Percentiles rank a stretch among this genome's conserved stretches.
These are phyloP conservation scores for Colletotrichum viniferum DNA, from an alignment of 2,329 filamentous ascomycete genomes.

Conservation along the genomic window DNA sequence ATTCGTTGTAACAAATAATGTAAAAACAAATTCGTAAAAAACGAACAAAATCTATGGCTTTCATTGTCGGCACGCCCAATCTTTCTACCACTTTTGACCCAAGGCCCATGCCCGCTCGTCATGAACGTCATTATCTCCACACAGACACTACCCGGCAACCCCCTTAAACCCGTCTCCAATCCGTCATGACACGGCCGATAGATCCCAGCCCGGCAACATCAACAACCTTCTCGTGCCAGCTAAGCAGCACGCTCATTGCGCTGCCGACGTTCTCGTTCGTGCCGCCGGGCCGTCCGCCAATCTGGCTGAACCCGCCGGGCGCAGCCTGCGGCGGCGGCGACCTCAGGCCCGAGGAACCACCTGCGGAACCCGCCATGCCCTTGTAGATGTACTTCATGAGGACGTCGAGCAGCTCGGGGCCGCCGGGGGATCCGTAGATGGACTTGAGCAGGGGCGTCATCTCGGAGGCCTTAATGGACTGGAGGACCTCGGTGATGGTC, in stretches of 20 bases:
- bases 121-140: slow-evolving; percentile 15
- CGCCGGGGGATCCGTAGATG: slow-evolving; percentile 79
- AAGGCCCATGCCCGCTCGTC: slow-evolving; percentile 1
- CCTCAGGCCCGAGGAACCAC: slow-evolving; percentile 41
- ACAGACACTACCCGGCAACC: not conserved
- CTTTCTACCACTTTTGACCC: not conserved
- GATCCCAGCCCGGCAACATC: slow-evolving; percentile 90
- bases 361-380: slow-evolving; percentile 70
- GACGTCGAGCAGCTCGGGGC: slow-evolving; percentile 85
- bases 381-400: slow-evolving; percentile 99
- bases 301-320: slow-evolving; percentile 72
- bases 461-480: slow-evolving; percentile 94
- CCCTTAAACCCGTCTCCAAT: slow-evolving; percentile 82
- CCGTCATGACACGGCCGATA: slow-evolving; percentile 94
- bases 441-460: slow-evolving; percentile 88
- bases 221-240: slow-evolving; percentile 98
- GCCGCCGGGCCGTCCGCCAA: slow-evolving; percentile 58
- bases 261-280: slow-evolving; percentile 75
- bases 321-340: slow-evolving; percentile 74
- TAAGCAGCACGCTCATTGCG: slow-evolving; percentile 94
- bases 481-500: slow-evolving; percentile 89
- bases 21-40: not conserved
- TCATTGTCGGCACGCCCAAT: slow-evolving; percentile 12
- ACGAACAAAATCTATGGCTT: slow-evolving; percentile 17
- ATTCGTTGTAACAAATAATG: not conserved